Percentiles rank a stretch among this genome's conserved stretches.
Conservation (phyloP, 345 rosid genomes). For the Crucihimalaya himalaica region DNA sequence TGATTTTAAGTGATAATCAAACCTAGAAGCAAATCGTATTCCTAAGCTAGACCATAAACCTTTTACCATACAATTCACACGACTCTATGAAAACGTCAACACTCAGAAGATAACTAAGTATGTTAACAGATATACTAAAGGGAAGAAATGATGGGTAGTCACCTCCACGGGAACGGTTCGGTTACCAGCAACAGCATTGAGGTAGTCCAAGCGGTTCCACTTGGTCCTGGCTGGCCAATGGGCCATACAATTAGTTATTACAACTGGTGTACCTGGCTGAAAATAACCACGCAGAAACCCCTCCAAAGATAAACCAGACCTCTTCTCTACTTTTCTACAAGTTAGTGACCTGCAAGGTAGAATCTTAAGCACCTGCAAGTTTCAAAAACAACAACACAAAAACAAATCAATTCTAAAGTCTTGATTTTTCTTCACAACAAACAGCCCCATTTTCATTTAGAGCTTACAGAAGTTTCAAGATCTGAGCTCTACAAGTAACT, state of each 20-base stretch:
- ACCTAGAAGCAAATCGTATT: background rate
- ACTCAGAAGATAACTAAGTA: background rate
- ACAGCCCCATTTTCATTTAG: background rate
- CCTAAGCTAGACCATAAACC: constrained; percentile 3
- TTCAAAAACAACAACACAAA: constrained; percentile 3
- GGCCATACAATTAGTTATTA: constrained; percentile 82
- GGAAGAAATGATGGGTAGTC: constrained; percentile 41
- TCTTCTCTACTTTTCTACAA: constrained; percentile 66
- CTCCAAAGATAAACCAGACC: constrained; percentile 75
- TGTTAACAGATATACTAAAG: background rate
- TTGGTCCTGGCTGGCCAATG: constrained; percentile 92
- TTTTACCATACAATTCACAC: background rate
- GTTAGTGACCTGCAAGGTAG: constrained; percentile 71
- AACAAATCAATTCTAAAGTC: background rate
- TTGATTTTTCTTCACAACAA: background rate
- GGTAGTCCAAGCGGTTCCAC: constrained; percentile 89
- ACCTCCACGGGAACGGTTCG: constrained; percentile 99
- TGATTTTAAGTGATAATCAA: background rate
- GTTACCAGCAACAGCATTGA: constrained; percentile 72
- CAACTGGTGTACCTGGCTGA: constrained; percentile 70
- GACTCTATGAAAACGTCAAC: background rate
- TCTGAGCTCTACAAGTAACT: background rate
- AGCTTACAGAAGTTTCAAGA: constrained; percentile 16
- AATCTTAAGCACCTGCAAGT: constrained; percentile 55
- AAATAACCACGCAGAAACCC: constrained; percentile 75